Evolutionary conservation across 2,329 filamentous ascomycete genomes (phyloP).

Genomic region (Aspergillus niger): DNA sequence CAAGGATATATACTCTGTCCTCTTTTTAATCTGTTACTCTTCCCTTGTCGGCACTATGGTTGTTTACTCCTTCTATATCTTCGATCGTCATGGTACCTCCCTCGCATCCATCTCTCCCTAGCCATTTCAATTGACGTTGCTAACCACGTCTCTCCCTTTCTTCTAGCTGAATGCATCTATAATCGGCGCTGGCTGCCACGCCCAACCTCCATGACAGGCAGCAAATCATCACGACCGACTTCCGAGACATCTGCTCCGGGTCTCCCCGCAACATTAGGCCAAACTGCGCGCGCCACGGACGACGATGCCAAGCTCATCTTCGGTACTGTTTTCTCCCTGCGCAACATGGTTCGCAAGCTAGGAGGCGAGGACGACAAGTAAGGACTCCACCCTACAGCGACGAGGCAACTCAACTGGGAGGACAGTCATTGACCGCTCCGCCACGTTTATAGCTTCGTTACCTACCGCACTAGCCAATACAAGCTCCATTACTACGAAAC

Average conservation of each 20-base stretch:
- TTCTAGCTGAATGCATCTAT: constrained; percentile 93
- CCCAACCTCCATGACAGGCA: constrained; percentile 49
- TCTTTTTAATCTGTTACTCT: constrained; percentile 10
- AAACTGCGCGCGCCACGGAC: constrained; percentile 56
- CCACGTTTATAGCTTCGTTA: constrained; percentile 69
- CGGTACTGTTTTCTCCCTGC: constrained; percentile 91
- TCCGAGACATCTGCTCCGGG: constrained; percentile 50
- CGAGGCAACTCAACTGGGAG: not conserved
- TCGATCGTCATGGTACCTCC: constrained; percentile 86
- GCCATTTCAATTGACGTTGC: not conserved
- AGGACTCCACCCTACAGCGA: constrained; percentile 12
- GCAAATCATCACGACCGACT: constrained; percentile 52
- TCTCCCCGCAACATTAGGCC: constrained; percentile 35
- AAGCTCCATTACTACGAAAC: constrained; percentile 99
- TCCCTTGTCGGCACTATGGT: constrained; percentile 63
- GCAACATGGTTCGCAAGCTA: constrained; percentile 95
- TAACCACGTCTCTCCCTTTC: not conserved
- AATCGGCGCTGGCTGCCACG: constrained; percentile 76
- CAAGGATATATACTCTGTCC: not conserved
- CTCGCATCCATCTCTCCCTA: not conserved
- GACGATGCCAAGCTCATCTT: constrained; percentile 98
- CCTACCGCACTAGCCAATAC: constrained; percentile 90
- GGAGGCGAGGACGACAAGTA: constrained; percentile 84
- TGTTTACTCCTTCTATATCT: constrained; percentile 98
- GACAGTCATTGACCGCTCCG: not conserved